Conservation (phyloP, 139 green algal species). For the Tetraselmis striata region DNA sequence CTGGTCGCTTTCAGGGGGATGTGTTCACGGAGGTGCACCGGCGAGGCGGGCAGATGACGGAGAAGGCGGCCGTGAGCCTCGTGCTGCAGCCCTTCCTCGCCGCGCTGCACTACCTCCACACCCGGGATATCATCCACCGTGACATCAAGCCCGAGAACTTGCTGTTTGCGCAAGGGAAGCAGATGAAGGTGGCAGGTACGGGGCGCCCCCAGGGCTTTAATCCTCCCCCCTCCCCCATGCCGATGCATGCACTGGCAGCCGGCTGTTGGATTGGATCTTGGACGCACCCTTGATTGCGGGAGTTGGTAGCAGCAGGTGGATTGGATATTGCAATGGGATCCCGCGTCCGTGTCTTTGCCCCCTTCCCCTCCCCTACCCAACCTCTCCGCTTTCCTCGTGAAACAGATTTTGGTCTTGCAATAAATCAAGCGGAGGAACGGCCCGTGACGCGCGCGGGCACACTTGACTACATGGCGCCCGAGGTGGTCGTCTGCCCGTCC, state of each 20-base stretch:
- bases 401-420: conserved; percentile 64
- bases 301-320: conserved; percentile 46
- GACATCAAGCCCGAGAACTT: conserved; percentile 59
- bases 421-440: conserved; percentile 39
- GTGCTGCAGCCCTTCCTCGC: conserved; percentile 40
- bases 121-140: conserved; percentile 40
- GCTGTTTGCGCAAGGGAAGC: conserved; percentile 30
- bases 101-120: conserved; percentile 45
- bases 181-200: conserved; percentile 34
- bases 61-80: conserved; percentile 30
- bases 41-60: conserved; percentile 24
- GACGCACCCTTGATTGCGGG: no score
- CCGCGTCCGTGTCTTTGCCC: no score
- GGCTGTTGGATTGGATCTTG: no score
- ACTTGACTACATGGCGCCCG: conserved; percentile 32
- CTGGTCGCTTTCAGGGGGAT: conserved; percentile 32
- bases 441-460: conserved; percentile 52
- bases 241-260: no score
- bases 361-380: background rate
- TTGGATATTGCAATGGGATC: no score
- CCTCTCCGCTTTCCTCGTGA: no score
- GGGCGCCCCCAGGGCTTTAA: conserved; percentile 23
- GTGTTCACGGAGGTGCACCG: conserved; percentile 48
- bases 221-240: no score
- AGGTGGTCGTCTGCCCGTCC: conserved; percentile 40